A percentile compares a stretch with the other conserved stretches of the same genome.
Conservation (phyloP, 139 green algal genomes). For the Penium margaritaceum region DNA sequence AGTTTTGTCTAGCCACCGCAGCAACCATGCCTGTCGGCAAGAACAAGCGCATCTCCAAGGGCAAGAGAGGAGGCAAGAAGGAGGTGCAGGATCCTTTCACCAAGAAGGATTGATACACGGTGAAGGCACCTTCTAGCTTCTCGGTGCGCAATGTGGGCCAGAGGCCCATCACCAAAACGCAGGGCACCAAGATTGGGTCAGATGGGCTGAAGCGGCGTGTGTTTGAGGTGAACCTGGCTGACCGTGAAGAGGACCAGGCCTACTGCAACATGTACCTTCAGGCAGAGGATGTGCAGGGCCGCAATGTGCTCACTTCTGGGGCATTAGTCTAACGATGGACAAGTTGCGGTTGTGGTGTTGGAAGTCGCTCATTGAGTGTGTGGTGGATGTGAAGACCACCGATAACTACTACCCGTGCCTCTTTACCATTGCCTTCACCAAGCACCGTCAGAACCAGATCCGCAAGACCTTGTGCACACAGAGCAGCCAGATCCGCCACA, state of each 20-base stretch:
- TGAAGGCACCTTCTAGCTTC: conserved; percentile 97
- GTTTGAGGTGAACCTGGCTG: conserved; percentile 88
- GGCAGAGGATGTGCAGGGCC: conserved; percentile 89
- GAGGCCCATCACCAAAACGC: conserved; percentile 91
- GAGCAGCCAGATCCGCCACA: conserved; percentile 68
- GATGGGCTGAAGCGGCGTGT: conserved; percentile 95
- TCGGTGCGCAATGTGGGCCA: conserved; percentile 83
- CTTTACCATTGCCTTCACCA: conserved; percentile 97
- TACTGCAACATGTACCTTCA: conserved; percentile 94
- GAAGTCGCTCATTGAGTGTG: conserved; percentile 95
- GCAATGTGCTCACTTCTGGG: conserved; percentile 81
- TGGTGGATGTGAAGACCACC: conserved; percentile 97
- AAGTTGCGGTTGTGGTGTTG: conserved; percentile 97
- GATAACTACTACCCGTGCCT: conserved; percentile 93
- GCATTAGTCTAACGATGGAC: conserved; percentile 99
- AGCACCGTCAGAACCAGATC: conserved; percentile 82
- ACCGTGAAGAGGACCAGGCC: conserved; percentile 90
- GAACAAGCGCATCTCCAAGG: too few species aligned
- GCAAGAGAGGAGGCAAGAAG: too few species aligned
- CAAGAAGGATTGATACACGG: conserved; percentile 99
- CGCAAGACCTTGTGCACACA: conserved; percentile 93
- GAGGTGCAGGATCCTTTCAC: conserved; percentile 93
- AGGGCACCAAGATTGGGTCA: conserved; percentile 98
- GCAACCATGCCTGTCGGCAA: too few species aligned
- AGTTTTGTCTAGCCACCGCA: too few species aligned